phyloP scores from a whole-genome alignment of 257 asterid species.

The Ophiorrhiza pumila region DNA sequence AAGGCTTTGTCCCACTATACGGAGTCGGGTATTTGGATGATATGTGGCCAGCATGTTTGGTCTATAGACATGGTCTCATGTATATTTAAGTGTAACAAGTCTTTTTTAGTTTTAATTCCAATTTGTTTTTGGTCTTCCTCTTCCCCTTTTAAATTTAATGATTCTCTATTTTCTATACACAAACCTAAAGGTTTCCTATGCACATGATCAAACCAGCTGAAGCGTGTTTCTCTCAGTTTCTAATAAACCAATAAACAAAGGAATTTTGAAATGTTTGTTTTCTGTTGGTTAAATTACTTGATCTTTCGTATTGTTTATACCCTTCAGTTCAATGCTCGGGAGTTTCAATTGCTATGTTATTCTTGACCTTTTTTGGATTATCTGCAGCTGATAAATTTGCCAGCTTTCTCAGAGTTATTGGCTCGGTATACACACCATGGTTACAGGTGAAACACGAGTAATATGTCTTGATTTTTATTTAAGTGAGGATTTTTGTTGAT shows the following conservation, averaged over 20 bases:
- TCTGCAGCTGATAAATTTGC: constrained; percentile 64
- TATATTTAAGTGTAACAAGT: too few species aligned
- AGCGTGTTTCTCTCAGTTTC: too few species aligned
- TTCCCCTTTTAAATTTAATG: too few species aligned
- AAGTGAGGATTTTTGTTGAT: neutral
- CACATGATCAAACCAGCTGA: too few species aligned
- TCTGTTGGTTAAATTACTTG: neutral
- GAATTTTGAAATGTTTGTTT: neutral
- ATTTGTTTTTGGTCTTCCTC: too few species aligned
- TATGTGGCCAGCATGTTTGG: too few species aligned
- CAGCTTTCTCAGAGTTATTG: constrained; percentile 67
- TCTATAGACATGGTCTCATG: too few species aligned
- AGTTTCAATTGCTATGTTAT: neutral
- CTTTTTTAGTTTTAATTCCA: too few species aligned
- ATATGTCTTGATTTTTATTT: constrained; percentile 2
- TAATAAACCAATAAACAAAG: neutral
- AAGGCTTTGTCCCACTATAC: too few species aligned
- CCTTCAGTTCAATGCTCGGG: neutral
- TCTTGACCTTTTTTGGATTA: neutral
- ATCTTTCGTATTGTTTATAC: neutral
- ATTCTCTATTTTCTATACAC: too few species aligned
- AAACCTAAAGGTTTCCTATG: too few species aligned
- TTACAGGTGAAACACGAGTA: constrained; percentile 56
- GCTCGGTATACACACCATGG: constrained; percentile 63
- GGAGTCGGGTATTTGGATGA: too few species aligned